Evolutionary conservation across 2,329 filamentous ascomycete species (phyloP), one percentile per base, ranked within the genome.

Genomic region (Cladophialophora carrionii): DNA sequence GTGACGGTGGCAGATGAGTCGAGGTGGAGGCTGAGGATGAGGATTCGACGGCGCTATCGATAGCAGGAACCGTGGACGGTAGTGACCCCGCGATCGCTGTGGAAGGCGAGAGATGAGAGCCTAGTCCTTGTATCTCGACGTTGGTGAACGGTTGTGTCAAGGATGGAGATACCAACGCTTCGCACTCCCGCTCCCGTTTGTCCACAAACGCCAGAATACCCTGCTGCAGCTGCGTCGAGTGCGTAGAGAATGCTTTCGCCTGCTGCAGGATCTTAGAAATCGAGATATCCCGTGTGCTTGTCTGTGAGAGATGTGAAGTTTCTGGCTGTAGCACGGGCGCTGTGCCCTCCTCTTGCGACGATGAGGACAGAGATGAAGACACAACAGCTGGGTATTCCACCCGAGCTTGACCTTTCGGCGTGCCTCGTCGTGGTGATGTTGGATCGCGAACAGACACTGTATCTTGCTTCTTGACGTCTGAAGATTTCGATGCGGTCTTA

Each of bases 251-350:
- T 1, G 62, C 62, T n/a, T 43, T 58, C 4, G 62, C 62, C 24
- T 65, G 67, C 32, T 61, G 55, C 20, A 69, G 53, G 31, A 69
- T 69, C 48, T 58, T 41, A 6, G 64, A 67, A 12, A 17, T 17
- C 4, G 34, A 41, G 17, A 43, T n/a, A 43, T 17, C 37, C 17
- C 17, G 6, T 6, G 37, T 7, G 17, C 26, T 29, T 29, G 17
- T 43, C 37, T 43, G 37, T 6, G 37, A 2, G 14, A 14, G 10
- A 43, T 2, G 14, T 43, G 37, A 43, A n/a, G 37, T 43, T n/a
- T 43, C 37, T 7, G 37, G n/a, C 17, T 17, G 17, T 43, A 2
- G 14, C 17, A n/a, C 17, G n/a, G 37, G 17, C 37, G 37, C 37
- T 5, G 37, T 43, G 37, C 17, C 6, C 10, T 20, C 37, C 7